phyloP scores from a whole-genome alignment of 2,329 filamentous ascomycete species.

The Bipolaris oryzae region DNA sequence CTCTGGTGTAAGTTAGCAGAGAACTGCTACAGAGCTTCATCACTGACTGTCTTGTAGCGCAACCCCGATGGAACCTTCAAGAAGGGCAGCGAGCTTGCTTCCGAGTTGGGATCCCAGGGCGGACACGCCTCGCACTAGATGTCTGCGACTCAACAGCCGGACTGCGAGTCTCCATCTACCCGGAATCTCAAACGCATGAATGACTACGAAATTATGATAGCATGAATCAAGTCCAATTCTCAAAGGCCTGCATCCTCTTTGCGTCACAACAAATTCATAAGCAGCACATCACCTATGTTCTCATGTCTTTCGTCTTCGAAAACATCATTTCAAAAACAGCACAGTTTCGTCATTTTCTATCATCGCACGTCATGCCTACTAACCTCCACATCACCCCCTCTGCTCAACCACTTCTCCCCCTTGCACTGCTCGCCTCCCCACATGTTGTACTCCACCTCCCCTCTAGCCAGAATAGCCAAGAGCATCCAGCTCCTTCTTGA shows the following conservation, averaged over 20 bases:
- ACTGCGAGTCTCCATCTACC: neutral
- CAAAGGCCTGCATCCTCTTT: neutral
- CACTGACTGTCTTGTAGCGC: constrained; percentile 39
- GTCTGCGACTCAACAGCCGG: neutral
- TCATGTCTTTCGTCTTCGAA: neutral
- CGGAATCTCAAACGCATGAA: neutral
- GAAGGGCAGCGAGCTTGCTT: constrained; percentile 43
- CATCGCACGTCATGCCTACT: neutral
- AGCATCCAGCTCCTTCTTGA: constrained; percentile 79
- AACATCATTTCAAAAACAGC: neutral
- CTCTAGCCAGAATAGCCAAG: constrained; percentile 54
- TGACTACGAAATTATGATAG: neutral
- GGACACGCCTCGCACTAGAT: constrained; percentile 34
- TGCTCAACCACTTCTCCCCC: neutral
- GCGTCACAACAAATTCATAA: neutral
- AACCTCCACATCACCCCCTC: neutral
- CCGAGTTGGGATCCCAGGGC: constrained; percentile 44
- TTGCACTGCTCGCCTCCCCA: neutral
- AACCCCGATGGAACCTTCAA: constrained; percentile 54
- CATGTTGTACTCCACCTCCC: neutral
- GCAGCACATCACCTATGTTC: neutral
- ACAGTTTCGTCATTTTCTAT: neutral
- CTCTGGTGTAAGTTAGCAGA: constrained; percentile 27
- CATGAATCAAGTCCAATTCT: neutral
- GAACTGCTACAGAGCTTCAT: constrained; percentile 42